These are phyloP conservation scores for Tothia fuscella DNA, from an alignment of 2,329 filamentous ascomycete species.

Conservation along the genomic window DNA sequence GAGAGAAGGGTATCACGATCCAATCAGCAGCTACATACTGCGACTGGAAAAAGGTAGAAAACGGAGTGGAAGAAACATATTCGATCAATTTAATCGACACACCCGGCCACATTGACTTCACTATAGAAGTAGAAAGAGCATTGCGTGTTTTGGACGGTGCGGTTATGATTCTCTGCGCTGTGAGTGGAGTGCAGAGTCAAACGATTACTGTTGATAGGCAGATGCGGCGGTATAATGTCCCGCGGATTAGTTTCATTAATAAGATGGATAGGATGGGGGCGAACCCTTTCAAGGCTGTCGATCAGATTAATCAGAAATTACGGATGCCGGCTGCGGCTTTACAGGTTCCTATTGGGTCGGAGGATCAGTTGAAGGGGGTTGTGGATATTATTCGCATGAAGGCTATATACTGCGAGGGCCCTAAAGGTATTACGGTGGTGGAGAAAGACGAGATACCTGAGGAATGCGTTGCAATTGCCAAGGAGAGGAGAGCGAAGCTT, in stretches of 20 bases:
- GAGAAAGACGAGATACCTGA: constrained; percentile 71
- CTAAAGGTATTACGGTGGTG: constrained; percentile 61
- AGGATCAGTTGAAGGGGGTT: constrained; percentile 86
- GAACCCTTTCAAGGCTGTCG: constrained; percentile 94
- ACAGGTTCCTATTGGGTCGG: constrained; percentile 84
- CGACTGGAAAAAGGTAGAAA: constrained; percentile 78
- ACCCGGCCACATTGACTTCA: constrained; percentile 97
- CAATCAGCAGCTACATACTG: constrained; percentile 97
- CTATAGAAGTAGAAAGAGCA: constrained; percentile 94
- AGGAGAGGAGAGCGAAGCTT: constrained; percentile 72
- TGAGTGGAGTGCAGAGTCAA: constrained; percentile 93
- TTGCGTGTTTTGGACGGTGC: constrained; percentile 90
- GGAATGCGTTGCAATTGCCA: constrained; percentile 61
- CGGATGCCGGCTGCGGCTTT: constrained; percentile 86
- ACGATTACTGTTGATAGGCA: constrained; percentile 97
- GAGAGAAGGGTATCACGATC: constrained; percentile 98
- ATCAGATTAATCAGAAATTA: constrained; percentile 94
- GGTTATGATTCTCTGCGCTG: constrained; percentile 96
- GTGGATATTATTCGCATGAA: constrained; percentile 89
- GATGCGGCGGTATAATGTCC: constrained; percentile 97
- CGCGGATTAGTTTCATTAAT: constrained; percentile 91
- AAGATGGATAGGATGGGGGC: constrained; percentile 99
- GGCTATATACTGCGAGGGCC: constrained; percentile 82
- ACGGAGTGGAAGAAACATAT: constrained; percentile 78
- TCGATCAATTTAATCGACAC: constrained; percentile 99